phyloP scores from a whole-genome alignment of 2,329 filamentous ascomycete species.

The Apiospora koreana region DNA sequence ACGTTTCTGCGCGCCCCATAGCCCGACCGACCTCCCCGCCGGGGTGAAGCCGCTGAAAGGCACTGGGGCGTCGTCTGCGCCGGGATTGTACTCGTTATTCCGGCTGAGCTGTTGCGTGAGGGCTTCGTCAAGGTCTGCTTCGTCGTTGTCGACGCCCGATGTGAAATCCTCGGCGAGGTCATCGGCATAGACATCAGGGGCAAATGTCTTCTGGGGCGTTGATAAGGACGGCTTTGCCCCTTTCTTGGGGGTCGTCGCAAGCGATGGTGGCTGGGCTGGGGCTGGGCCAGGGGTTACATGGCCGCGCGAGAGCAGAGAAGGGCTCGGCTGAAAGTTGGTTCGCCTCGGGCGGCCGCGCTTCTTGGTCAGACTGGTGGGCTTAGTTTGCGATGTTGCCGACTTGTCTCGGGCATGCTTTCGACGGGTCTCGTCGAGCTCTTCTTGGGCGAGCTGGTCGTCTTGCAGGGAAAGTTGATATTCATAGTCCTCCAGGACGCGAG shows the following conservation, averaged over 20 bases:
- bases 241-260: background rate
- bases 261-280: background rate
- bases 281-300: background rate
- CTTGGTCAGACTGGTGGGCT: constrained; percentile 12
- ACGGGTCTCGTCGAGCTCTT: constrained; percentile 23
- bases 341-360: constrained; percentile 24
- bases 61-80: constrained; percentile 22
- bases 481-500: constrained; percentile 56
- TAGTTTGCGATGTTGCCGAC: constrained; percentile 5
- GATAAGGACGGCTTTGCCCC: constrained; percentile 36
- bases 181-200: background rate
- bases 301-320: background rate
- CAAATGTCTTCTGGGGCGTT: constrained; percentile 37
- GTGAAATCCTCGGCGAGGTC: background rate
- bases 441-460: constrained; percentile 39
- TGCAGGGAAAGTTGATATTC: constrained; percentile 48
- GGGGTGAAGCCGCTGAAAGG: constrained; percentile 16
- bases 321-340: constrained; percentile 12
- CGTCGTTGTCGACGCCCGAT: constrained; percentile 19
- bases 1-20: background rate
- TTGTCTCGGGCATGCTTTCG: constrained; percentile 19
- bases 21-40: constrained; percentile 1
- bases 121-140: constrained; percentile 27
- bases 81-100: constrained; percentile 15
- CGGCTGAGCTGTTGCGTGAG: constrained; percentile 30